Evolutionary conservation across 768 basidiomycete species (phyloP).

Genomic region (Lactarius quietus): DNA sequence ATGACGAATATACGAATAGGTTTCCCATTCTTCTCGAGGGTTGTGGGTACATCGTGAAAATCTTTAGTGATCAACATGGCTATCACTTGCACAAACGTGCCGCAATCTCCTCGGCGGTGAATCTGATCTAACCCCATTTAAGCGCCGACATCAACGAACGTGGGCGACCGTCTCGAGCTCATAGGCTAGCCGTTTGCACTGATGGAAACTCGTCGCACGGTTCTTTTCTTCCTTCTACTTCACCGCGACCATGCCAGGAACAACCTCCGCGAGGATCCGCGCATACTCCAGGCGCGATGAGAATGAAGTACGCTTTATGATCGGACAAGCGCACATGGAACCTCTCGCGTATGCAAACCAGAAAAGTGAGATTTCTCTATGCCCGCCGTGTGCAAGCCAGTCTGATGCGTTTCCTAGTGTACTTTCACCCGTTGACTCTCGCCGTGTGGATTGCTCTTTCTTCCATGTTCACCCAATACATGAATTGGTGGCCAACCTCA

Average conservation of each 20-base stretch:
- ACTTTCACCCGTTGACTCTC: conserved; percentile 55
- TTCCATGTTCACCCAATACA: conserved; percentile 51
- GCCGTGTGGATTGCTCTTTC: conserved; percentile 60
- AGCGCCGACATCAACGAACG: conserved; percentile 27
- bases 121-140: conserved; percentile 14
- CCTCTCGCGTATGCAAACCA: conserved; percentile 64
- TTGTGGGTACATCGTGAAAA: conserved; percentile 71
- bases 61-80: conserved; percentile 82
- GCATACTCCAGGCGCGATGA: conserved; percentile 48
- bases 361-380: conserved; percentile 38
- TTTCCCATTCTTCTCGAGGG: conserved; percentile 52
- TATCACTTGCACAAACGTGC: not conserved
- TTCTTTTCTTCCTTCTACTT: not conserved
- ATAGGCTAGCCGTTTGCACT: not conserved
- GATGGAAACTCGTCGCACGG: not conserved
- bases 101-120: not conserved
- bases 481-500: conserved; percentile 66
- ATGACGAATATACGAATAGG: conserved; percentile 83
- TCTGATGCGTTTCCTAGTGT: conserved; percentile 38
- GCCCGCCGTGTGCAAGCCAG: not conserved
- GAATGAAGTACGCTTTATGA: conserved; percentile 57
- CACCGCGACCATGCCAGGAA: conserved; percentile 27
- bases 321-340: conserved; percentile 66
- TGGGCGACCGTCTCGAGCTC: conserved; percentile 16
- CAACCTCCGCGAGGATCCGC: conserved; percentile 47